Base-by-base conservation (phyloP, 2,329 filamentous ascomycete genomes). In the Mariannaea elegans region DNA sequence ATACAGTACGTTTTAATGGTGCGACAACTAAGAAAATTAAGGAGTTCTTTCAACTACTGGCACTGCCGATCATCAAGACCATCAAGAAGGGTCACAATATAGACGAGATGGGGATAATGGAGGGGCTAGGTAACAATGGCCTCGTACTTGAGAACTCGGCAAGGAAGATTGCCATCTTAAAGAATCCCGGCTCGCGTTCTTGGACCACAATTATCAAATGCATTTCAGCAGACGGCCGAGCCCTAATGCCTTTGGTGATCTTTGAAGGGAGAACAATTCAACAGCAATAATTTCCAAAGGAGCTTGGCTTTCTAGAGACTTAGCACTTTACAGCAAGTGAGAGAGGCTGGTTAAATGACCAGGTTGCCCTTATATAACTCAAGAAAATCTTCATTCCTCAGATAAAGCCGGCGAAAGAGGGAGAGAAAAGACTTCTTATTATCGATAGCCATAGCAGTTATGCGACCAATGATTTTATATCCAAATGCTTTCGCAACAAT, bases 251-350 rank as follows among this genome's bases (percentile, higher is more conserved):
- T 4, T 10, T 56, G 14, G 54, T 56, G 4, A 50, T 56, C 24
- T 56, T 50, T 19, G 50, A 50, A n/a, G 45, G 54, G 2, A 34
- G 14, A 9, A 42, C 18, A 5, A 27, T 56, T 19, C 23, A 56
- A 56, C 34, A 56, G 10, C 16, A 49, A n/a, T 44, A 39, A 27
- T 56, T 56, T 36, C 44, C 53, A 49, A 19, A 63, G n/a, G 29
- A 56, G 44, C 36, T 61, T 63, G 48, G 63, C 60, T 44, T 63
- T 60, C 5, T 56, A 51, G 16, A 13, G 14, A 4, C n/a, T 42
- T 42, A 23, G 39, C 12, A 24, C 18, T 42, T 42, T 23, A 42
- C n/a, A 5, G 18, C 8, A 23, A 42, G 16, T 24, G 3, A 21
- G 2, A 19, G 24, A 23, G 18, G 18, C 39, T 42, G 16, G 39